These are phyloP conservation scores for Zopfia rhizophila DNA, from an alignment of 2,329 filamentous ascomycete species.

Conservation along the genomic window DNA sequence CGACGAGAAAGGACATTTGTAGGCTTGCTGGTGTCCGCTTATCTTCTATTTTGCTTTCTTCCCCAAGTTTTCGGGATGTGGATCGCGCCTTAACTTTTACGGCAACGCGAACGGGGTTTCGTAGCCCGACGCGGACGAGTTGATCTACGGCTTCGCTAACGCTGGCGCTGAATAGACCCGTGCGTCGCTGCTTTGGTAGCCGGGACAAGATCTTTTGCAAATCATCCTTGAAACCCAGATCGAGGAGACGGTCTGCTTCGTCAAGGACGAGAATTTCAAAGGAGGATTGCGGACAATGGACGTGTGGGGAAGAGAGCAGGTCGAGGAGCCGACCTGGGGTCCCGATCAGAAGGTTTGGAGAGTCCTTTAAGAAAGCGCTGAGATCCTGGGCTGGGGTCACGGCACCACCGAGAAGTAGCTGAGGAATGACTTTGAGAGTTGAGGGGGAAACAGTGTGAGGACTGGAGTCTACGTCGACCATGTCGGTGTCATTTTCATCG, in stretches of 20 bases:
- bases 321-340: slow-evolving; percentile 92
- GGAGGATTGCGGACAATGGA: slow-evolving; percentile 85
- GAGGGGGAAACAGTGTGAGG: slow-evolving; percentile 56
- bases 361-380: slow-evolving; percentile 82
- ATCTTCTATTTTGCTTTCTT: slow-evolving; percentile 75
- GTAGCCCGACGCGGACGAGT: slow-evolving; percentile 88
- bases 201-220: slow-evolving; percentile 84
- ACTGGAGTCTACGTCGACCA: slow-evolving; percentile 50
- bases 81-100: slow-evolving; percentile 79
- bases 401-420: slow-evolving; percentile 81
- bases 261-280: slow-evolving; percentile 95
- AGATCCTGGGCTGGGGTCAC: slow-evolving; percentile 87
- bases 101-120: slow-evolving; percentile 94
- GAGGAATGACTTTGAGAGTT: slow-evolving; percentile 76
- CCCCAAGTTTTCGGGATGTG: slow-evolving; percentile 51
- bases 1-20: slow-evolving; percentile 86
- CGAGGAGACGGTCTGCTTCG: slow-evolving; percentile 90
- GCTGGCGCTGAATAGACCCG: slow-evolving; percentile 92
- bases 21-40: slow-evolving; percentile 90
- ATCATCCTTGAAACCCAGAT: slow-evolving; percentile 93
- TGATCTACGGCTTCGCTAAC: slow-evolving; percentile 96
- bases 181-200: slow-evolving; percentile 91
- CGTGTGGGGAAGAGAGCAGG: slow-evolving; percentile 84
- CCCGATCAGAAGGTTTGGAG: slow-evolving; percentile 88
- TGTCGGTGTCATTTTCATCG: slow-evolving; percentile 56